Base-by-base conservation (phyloP, 306 rosid genomes). In the Lathyrus aphaca region DNA sequence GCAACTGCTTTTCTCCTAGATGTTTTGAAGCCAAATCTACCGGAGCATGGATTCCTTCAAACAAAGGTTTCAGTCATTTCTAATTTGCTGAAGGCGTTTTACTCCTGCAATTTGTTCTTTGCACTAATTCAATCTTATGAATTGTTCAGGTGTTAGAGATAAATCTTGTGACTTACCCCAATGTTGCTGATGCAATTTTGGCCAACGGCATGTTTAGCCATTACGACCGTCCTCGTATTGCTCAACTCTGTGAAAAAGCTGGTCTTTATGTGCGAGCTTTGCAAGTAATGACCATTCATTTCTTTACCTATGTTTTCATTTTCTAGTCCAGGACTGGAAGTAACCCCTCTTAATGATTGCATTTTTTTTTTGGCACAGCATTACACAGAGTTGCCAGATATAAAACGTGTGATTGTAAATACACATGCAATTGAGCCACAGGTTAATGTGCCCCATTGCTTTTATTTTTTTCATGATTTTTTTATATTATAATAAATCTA, bases 161-260 rank as follows among this genome's bases (percentile, higher is more conserved):
- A 84, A 95, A 95, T 88, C 81, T 95, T 74, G 97, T 95, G 67
- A 91, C 97, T 45, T 95, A 91, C 68, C 99, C 99, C 18, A 95
- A 91, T 79, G 99, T 95, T 18, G 99, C 99, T 27, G 99, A 95
- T 76, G 99, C 99, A 32, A 95, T 95, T 74, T 82, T 95, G 77
- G 99, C 99, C 61, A 95, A 95, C 74, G 99, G 99, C 77, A 95
- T 95, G 99, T 95, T 95, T 79, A 89, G 96, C 82, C 97, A 95
- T 77, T 95, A 95, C 55, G 99, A 95, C 48, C 91, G 99, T 68
- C 99, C 99, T 70, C 96, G 97, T 55, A 66, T 91, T 75, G 99
- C 92, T 19, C 99, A 95, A 71, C 96, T 95, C 51, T 88, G 99
- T 79, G 99, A 95, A 79, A 95, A 95, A 73, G 97, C 96, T 67